phyloP scores from a whole-genome alignment of 495 filamentous ascomycete species.

The Tuber borchii region DNA sequence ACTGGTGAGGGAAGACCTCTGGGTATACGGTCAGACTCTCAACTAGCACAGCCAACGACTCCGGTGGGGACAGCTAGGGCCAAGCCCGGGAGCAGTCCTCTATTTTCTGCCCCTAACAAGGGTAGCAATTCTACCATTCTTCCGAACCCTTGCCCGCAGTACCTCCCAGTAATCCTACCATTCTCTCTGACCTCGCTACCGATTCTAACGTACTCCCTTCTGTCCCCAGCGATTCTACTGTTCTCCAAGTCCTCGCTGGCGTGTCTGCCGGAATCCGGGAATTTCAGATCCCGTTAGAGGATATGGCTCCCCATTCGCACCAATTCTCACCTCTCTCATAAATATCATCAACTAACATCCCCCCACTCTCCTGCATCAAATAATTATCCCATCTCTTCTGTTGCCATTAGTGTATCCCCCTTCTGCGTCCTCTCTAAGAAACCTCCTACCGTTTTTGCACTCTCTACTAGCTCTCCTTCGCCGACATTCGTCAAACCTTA shows the following conservation, averaged over 20 bases:
- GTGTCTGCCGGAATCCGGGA: too few species aligned
- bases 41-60: background rate
- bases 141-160: too few species aligned
- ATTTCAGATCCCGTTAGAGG: too few species aligned
- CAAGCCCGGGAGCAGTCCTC: conserved; percentile 6
- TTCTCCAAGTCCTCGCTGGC: too few species aligned
- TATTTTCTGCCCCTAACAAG: background rate
- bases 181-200: too few species aligned
- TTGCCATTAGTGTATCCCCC: conserved; percentile 75
- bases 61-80: background rate
- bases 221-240: too few species aligned
- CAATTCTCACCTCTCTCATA: conserved; percentile 57
- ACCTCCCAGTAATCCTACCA: too few species aligned
- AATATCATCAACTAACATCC: conserved; percentile 54
- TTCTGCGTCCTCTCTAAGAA: conserved; percentile 57
- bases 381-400: conserved; percentile 75
- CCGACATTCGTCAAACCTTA: conserved; percentile 58
- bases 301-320: conserved; percentile 36
- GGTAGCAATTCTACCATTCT: too few species aligned
- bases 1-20: background rate
- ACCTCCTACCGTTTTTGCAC: conserved; percentile 78
- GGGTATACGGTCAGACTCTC: conserved; percentile 3
- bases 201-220: too few species aligned
- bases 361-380: conserved; percentile 63
- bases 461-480: conserved; percentile 67